A percentile compares a stretch with the other conserved stretches of the same genome.
phyloP scores from a whole-genome alignment of 805 yeast species.

The Candida peoriensis region DNA sequence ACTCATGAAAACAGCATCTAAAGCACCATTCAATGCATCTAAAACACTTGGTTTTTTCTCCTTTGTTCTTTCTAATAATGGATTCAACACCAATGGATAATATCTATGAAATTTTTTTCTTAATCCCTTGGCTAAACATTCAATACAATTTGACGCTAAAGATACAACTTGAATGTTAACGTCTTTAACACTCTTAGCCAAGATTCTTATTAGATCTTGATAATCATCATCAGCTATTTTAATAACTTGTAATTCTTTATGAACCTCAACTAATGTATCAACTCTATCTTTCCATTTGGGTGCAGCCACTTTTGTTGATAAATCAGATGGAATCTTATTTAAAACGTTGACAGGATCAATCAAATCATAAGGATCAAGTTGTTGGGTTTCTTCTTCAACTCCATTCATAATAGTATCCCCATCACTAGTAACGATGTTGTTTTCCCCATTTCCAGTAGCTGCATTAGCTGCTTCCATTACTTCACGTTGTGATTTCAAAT shows the following conservation, averaged over 20 bases:
- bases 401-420: constrained; percentile 23
- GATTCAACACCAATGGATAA: constrained; percentile 44
- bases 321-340: constrained; percentile 59
- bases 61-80: constrained; percentile 76
- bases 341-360: constrained; percentile 67
- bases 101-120: constrained; percentile 51
- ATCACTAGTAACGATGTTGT: constrained; percentile 9
- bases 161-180: constrained; percentile 86
- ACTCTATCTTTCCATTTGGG: constrained; percentile 90
- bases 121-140: constrained; percentile 61
- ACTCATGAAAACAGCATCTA: constrained; percentile 56
- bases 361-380: constrained; percentile 63
- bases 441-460: constrained; percentile 6
- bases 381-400: constrained; percentile 21
- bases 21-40: constrained; percentile 61
- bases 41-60: constrained; percentile 81
- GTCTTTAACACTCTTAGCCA: constrained; percentile 77
- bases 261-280: constrained; percentile 68
- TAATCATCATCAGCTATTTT: constrained; percentile 63
- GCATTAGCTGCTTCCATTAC: constrained; percentile 27
- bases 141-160: constrained; percentile 64
- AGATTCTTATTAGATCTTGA: constrained; percentile 49
- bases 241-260: constrained; percentile 43
- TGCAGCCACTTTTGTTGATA: constrained; percentile 49
- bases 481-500: constrained; percentile 48